Conservation (phyloP, 495 filamentous ascomycete genomes). For the Aspergillus egyptiacus region DNA sequence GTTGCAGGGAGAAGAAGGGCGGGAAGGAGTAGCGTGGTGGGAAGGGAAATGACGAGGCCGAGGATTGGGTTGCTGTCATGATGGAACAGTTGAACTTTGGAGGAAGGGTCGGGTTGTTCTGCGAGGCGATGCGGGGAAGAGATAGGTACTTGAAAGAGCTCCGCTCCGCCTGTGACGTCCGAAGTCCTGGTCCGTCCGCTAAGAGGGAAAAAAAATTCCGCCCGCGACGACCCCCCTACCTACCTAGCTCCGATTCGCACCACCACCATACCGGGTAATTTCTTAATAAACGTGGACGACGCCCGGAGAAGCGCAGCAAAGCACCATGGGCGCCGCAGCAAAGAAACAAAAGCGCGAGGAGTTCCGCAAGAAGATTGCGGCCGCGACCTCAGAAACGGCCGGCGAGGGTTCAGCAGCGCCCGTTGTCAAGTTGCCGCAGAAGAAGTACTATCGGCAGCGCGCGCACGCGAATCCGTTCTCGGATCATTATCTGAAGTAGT, state of each 20-base stretch:
- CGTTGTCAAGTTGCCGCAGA: slow-evolving; percentile 62
- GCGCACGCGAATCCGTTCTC: slow-evolving; percentile 98
- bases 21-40: slow-evolving; percentile 1
- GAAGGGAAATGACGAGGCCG: slow-evolving; percentile 4
- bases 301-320: too few species aligned
- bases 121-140: slow-evolving; percentile 1
- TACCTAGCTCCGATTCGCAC: too few species aligned
- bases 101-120: neutral
- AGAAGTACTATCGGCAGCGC: slow-evolving; percentile 92
- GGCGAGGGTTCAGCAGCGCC: slow-evolving; percentile 2
- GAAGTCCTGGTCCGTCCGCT: too few species aligned
- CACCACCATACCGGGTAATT: too few species aligned
- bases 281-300: too few species aligned
- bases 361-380: slow-evolving; percentile 48
- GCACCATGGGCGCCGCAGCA: slow-evolving; percentile 51
- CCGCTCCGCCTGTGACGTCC: slow-evolving; percentile 8
- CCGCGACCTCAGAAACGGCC: slow-evolving; percentile 12
- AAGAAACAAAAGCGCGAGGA: slow-evolving; percentile 72
- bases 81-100: neutral
- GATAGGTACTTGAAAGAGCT: neutral
- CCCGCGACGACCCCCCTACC: neutral
- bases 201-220: slow-evolving; percentile 5
- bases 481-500: slow-evolving; percentile 86
- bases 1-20: slow-evolving; percentile 59
- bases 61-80: neutral